Evolutionary conservation across 179 eudicot species (phyloP), one percentile per base, ranked within the genome.

Genomic region (Pouteria campechiana): DNA sequence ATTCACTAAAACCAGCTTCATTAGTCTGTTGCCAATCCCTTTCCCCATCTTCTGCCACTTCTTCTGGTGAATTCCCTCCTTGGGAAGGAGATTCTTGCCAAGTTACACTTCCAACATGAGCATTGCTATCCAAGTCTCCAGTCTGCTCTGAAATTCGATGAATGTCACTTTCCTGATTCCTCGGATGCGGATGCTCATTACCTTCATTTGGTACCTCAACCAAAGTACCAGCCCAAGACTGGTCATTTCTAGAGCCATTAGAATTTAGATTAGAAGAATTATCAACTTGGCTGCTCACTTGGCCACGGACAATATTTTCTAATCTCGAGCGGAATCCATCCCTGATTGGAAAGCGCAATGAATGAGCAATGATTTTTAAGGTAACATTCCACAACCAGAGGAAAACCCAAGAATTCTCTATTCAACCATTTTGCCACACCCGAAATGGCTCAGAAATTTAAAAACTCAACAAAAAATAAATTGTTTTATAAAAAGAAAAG

Each of bases 281-380:
- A 25, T 77, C 83, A 55, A 73, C 46, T 67, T 52, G 58, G 48
- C 72, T 72, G 57, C 71, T 72, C 42, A 60, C 94, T 65, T 71
- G 94, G 63, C 74, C 75, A 50, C 63, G 83, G 48, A 79, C 79
- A 37, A 61, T 74, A 46, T 54, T 71, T 55, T 87, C 92, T 58
- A 78, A 64, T 58, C 81, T 71, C 54, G 79, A 75, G 57, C 79
- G 93, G 46, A 87, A 72, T 44, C 88, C 97, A 31, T 89, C 85
- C 77, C 97, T 89, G 64, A 50, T 50, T 21, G 31, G 56, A 28
- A 29, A 37, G 34, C 22, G 32, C 46, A 54, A 35, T 22, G n/a
- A n/a, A n/a, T n/a, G n/a, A n/a, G n/a, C n/a, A n/a, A n/a, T n/a
- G n/a, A n/a, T n/a, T n/a, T n/a, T n/a, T n/a, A n/a, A n/a, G n/a